Base-by-base conservation (phyloP, 2,329 filamentous ascomycete genomes). In the Fusarium pininemorale region DNA sequence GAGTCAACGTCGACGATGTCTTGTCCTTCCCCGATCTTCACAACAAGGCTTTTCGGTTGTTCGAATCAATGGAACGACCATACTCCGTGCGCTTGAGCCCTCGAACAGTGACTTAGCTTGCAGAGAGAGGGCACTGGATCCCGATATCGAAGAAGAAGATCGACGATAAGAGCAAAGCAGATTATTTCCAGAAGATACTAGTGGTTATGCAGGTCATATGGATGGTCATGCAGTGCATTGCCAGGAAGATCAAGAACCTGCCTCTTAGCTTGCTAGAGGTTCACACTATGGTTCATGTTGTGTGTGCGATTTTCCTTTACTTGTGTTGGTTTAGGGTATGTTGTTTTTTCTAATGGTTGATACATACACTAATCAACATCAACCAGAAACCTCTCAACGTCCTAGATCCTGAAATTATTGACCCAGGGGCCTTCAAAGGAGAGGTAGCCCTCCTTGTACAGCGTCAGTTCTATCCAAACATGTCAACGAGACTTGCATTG, bases 231-330 rank as follows among this genome's bases (percentile, higher is more conserved):
- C 81, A 85, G 63, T 79, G 77, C 51, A 72, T 83, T 13, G 79
- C 77, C 18, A 78, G 84, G 4, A 71, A 77, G 5, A 66, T 68
- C 2, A 72, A 81, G 22, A 72, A 78, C 5, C 72, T 85, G 0
- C 82, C 84, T 1, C 47, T 85, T 1, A 80, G 78, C 2, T 76
- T 85, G 7, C 70, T 85, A 5, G 83, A 85, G 53, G 54, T 84
- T 2, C 79, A 77, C 32, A 73, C 70, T 16, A 66, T 77, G 67
- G 70, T 74, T 3, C 73, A 75, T 58, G 73, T 77, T 28, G 65
- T 58, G 6, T 77, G 74, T 22, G 70, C 75, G 26, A 32, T 75
- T 3, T 39, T 72, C 37, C 69, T 77, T 38, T 75, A 70, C 15
- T 32, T 74, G 15, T 77, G 74, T n/a, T 77, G 70, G 74, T 72